Evolutionary conservation across 805 yeast species (phyloP), one percentile per base, ranked within the genome.

Genomic region (Candida rishiriensis): DNA sequence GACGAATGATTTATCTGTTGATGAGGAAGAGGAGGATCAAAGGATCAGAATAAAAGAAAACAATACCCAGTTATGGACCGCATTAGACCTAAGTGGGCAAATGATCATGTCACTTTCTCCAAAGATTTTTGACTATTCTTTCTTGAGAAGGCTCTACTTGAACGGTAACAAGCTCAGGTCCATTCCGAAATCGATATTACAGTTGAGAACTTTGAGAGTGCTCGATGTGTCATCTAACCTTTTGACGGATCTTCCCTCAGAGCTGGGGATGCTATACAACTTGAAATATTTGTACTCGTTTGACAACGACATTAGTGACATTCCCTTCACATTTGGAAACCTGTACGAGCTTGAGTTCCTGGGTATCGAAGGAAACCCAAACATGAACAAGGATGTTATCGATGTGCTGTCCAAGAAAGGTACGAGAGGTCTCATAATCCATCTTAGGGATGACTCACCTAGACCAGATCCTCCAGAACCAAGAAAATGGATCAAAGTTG

Each of bases 311-410:
- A 70, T 93, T 51, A 70, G 73, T 42, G 75, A 78, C 1, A 69
- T 93, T 50, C 99, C 99, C 2, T 73, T 69, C 64, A 93, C 85
- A 60, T 81, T 93, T 63, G 97, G 98, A 26, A 83, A 81, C 54
- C 70, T 95, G 47, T 85, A 80, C 61, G 91, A 88, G 54, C 73
- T 93, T 51, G 85, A 87, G 53, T 85, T 91, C 60, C 68, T 93
- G 40, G 99, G 99, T 31, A 73, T 91, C 37, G 97, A 91, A 64
- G 99, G 99, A 2, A 93, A 93, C 61, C 87, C 95, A 3, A 50
- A 58, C 34, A 70, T 93, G 58, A 85, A 84, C 55, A 71, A 74
- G 44, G 78, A 74, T 17, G 64, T 79, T 48, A 79, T 88, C 36
- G 76, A 81, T 51, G 75, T 85, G 29, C 59, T 93, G 40, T 81